Base-by-base conservation (phyloP, 73 alveolate species). In the Paramecium pentaurelia region DNA sequence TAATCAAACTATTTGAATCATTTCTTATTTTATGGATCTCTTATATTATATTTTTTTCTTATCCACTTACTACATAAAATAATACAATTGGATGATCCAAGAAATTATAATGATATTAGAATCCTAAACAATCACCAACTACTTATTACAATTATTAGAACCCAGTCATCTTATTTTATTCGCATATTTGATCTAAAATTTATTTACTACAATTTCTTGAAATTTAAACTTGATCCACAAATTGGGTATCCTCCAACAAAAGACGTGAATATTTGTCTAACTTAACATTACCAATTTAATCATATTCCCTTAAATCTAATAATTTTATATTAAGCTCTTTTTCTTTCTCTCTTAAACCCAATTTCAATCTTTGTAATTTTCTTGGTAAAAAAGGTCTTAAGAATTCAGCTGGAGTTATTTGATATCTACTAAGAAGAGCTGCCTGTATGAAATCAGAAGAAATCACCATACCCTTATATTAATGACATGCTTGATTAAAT, bases 301-400 rank as follows among this genome's bases (percentile, higher is more conserved):
- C 73, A 27, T 80, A 80, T 47, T 80, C 91, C 11, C 32, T 34
- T 8, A 44, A 32, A 27, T 80, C 91, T 36, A 80, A 80, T 16
- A 80, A 49, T 27, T 80, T 80, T 80, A 80, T 80, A 12, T 49
- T 49, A 0, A 80, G 58, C 58, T 80, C 91, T 27, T 42, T 49
- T 80, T 80, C 91, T 44, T 47, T 80, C 49, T 80, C 91, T 49
- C 58, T 80, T 16, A 80, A 80, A 32, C 91, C 91, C 49, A 80
- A 80, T 80, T 45, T 80, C 16, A 80, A 36, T 80, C 91, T 40
- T 38, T 30, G 18, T 14, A 49, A 14, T 49, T 25, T 80, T 45
- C 91, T 40, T 12, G 91, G 91, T 49, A 80, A 47, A 47, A 80
- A 80, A 2, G 91, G 91, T 18, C 91, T 40, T 7, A 80, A 27